These are phyloP conservation scores for Plasmodium relictum DNA, from an alignment of 169 alveolate genomes.

Conservation along the genomic window DNA sequence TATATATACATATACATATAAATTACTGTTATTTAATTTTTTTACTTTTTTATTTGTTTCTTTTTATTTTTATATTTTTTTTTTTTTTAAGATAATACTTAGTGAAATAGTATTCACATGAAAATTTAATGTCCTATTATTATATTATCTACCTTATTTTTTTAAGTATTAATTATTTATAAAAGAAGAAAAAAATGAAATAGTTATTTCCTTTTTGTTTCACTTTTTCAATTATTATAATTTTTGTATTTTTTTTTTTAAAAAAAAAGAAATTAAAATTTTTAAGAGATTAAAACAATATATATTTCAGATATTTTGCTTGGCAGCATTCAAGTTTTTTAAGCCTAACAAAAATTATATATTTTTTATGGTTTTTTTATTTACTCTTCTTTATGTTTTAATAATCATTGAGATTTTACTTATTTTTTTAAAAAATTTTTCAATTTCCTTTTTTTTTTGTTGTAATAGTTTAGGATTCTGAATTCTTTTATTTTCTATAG, in stretches of 20 bases:
- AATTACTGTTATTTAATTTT: neutral
- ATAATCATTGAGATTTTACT: no score
- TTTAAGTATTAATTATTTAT: neutral
- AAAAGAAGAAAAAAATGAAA: conserved; percentile 3
- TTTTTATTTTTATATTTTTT: neutral
- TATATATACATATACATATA: neutral
- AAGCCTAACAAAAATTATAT: no score
- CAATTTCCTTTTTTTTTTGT: no score
- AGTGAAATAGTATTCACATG: neutral
- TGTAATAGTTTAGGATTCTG: no score
- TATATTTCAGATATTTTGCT: no score
- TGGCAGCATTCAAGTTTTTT: no score
- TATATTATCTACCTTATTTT: neutral
- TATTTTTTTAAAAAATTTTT: no score
- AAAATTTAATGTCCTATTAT: neutral
- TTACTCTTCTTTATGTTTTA: no score
- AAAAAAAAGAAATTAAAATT: no score
- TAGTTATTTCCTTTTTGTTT: neutral
- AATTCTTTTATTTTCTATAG: no score
- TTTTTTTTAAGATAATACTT: neutral
- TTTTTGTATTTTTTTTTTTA: neutral
- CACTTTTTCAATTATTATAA: neutral
- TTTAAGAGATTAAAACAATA: no score
- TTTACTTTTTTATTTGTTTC: neutral
- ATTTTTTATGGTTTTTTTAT: no score